A percentile compares a stretch with the other conserved stretches of the same genome.
These are phyloP conservation scores for Globomyces pollinis-pini DNA, from an alignment of 192 early-diverging fungal genomes.

Conservation along the genomic window DNA sequence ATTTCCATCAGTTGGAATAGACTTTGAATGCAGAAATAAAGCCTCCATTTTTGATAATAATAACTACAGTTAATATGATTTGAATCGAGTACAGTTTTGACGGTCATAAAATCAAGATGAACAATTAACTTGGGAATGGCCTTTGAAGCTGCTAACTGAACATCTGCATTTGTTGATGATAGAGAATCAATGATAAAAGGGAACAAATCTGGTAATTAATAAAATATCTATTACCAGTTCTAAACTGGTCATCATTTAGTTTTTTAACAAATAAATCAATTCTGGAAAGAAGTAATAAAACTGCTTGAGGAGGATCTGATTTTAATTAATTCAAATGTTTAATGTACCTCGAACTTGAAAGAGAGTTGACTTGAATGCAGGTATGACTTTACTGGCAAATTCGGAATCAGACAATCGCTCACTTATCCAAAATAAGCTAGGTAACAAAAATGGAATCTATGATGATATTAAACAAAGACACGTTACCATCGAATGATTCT, in stretches of 20 bases:
- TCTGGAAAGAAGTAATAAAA: too few species aligned
- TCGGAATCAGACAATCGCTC: not conserved
- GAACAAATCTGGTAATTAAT: too few species aligned
- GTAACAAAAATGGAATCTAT: not conserved
- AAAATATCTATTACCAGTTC: too few species aligned
- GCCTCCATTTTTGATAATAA: not conserved
- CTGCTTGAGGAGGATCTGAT: not conserved
- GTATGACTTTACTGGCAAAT: not conserved
- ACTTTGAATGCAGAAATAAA: not conserved
- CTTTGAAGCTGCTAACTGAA: not conserved
- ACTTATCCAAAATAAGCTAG: not conserved
- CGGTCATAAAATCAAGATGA: not conserved
- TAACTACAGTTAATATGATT: not conserved
- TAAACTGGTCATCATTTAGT: too few species aligned
- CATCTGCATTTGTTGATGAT: not conserved
- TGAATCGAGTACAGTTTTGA: not conserved
- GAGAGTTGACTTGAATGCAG: not conserved
- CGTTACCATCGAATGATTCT: too few species aligned
- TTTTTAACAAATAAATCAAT: too few species aligned
- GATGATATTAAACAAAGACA: too few species aligned
- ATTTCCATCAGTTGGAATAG: not conserved
- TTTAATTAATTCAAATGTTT: not conserved
- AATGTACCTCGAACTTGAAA: not conserved
- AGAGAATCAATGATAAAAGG: not conserved
- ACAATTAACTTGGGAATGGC: not conserved